Evolutionary conservation across 1,139 yeast species (phyloP), one percentile per base, ranked within the genome.

Genomic region (Scheffersomyces illinoinensis): DNA sequence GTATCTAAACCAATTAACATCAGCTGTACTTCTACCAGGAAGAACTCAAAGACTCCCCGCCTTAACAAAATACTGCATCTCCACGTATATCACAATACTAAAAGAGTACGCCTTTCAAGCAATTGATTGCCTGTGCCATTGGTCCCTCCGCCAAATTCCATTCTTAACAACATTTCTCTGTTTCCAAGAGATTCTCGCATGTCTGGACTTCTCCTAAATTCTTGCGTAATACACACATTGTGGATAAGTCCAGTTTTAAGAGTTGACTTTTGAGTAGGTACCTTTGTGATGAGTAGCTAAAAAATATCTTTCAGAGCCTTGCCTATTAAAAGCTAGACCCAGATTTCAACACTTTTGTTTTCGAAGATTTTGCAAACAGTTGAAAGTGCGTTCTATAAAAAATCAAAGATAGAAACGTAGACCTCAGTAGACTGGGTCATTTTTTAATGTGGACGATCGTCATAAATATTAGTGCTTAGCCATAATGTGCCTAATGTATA

Each of bases 401-500:
- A 59, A 14, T 55, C 54, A 39, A 59, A 57, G 4, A 52, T 33
- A 47, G 5, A 39, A 59, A 65, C 21, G 59, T 59, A 0, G 24
- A 47, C 33, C 47, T 64, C 67, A 65, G 39, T 43, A 56, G 20
- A 58, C 62, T 2, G 65, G 65, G 17, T 64, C 62, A 14, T 57
- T 61, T 14, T 52, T 55, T 23, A 63, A 39, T 24, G 43, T 5
- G 65, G 65, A 53, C 57, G 72, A 14, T 76, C 76, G 68, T 90
- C 96, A 61, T 75, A 85, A n/a, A 85, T 81, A 64, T 84, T 86
- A 4, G 93, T 88, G 18, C 89, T 85, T 53, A 88, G 75, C 64
- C 78, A 78, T 33, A 89, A 77, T 1, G 91, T 87, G 12, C 83
- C 85, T 50, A 86, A 71, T 63, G 78, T 79, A 10, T 68, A 64